Percentiles rank a stretch among this genome's conserved stretches.
These are phyloP conservation scores for Sophora flavescens DNA, from an alignment of 306 rosid species.

Conservation along the genomic window DNA sequence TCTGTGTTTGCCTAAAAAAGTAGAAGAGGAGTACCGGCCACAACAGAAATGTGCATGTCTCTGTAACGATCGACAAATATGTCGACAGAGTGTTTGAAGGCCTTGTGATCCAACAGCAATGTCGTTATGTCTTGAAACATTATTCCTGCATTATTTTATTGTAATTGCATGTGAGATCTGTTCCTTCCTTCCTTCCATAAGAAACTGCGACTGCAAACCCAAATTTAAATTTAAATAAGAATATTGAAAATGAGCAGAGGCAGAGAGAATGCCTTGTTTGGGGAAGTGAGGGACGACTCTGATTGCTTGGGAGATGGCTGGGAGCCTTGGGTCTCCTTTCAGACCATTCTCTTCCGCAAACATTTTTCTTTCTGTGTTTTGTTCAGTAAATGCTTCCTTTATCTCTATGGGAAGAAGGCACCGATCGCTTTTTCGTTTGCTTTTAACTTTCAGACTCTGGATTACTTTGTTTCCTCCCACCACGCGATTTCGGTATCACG, in stretches of 20 bases:
- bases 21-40: conserved; percentile 75
- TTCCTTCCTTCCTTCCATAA: neutral
- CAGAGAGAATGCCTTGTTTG: conserved; percentile 60
- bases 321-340: conserved; percentile 95
- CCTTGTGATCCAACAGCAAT: conserved; percentile 96
- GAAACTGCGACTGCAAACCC: conserved; percentile 22
- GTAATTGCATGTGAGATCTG: conserved; percentile 23
- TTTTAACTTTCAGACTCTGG: neutral
- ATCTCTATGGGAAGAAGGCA: neutral
- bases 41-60: conserved; percentile 94
- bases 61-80: conserved; percentile 99
- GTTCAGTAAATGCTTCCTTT: too few relatives aligned
- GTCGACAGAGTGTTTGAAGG: conserved; percentile 90
- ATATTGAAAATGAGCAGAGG: neutral
- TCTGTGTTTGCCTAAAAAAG: too few relatives aligned
- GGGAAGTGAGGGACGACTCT: conserved; percentile 98
- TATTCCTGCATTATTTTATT: conserved; percentile 62
- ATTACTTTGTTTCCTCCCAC: neutral
- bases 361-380: conserved; percentile 47
- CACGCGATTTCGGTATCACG: neutral
- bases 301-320: conserved; percentile 85
- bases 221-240: neutral
- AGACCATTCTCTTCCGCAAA: conserved; percentile 95
- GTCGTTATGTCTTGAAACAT: conserved; percentile 99
- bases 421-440: too few relatives aligned